Base-by-base conservation (phyloP, 345 rosid species). In the Geranium rotundifolium region DNA sequence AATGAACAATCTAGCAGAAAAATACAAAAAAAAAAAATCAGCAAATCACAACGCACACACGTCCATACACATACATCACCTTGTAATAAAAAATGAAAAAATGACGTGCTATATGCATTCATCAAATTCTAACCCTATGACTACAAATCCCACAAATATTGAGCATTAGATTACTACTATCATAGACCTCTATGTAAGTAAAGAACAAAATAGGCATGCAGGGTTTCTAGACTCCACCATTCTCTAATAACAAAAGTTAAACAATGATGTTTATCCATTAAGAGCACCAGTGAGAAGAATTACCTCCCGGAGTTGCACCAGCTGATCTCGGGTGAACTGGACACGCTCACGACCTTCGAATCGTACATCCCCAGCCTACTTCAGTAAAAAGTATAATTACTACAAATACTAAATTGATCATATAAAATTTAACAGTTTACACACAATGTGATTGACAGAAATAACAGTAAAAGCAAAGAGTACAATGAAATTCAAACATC, bases 221-320 rank as follows among this genome's bases (percentile, higher is more conserved):
- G n/a, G n/a, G n/a, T n/a, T n/a, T n/a, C n/a, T n/a, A n/a, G n/a
- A n/a, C n/a, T n/a, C 41, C 4, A 34, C 41, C 41, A 34, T 8
- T 34, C 5, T 8, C 8, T 8, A 34, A 8, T 34, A 34, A 34
- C 41, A 34, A 34, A 34, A 34, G n/a, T n/a, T n/a, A 3, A 34
- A 34, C 5, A 8, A 34, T 8, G 5, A 41, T 41, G 50, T 13
- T 5, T 41, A 41, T 6, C 50, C 50, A 41, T 29, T 17, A 63
- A 29, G 57, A 69, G 18, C 20, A 55, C 13, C 30, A 29, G 37
- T 29, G 12, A 58, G 50, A 23, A 58, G 7, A 2, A 59, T 61
- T 63, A 86, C 96, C 90, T 85, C 90, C 67, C 71, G 74, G 15
- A 85, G 80, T 74, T 89, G 85, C 69, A 89, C 72, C 29, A 92